Evolutionary conservation across 306 rosid species (phyloP), one percentile per base, ranked within the genome.

Genomic region (Cyclanthera cordifolia): DNA sequence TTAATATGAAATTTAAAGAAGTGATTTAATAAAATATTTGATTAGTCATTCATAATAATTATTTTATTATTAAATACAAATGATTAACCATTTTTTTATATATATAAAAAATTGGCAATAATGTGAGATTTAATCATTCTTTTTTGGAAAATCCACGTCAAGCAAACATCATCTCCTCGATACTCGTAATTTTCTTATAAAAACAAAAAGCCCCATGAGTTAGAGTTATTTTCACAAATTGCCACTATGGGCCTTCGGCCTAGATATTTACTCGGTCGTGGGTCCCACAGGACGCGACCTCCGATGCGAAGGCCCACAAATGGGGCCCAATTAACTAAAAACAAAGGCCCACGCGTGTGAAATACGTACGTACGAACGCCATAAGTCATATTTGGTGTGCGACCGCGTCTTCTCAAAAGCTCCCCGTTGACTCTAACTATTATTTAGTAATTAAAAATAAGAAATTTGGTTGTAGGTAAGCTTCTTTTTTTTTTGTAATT

Each of bases 141-240:
- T 2, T 64, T 41, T 41, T 43, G 34, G 52, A 64, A 64, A 7
- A 13, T 13, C 34, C 69, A 64, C 69, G 30, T 61, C 69, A 61
- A 9, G 30, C 69, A 19, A 61, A 61, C 50, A 48, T 39, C 49
- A 61, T 39, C 67, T 8, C 27, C 67, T 60, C 67, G 67, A 60
- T 16, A 3, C 48, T 17, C 67, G 67, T 34, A 30, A 27, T 19
- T 55, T 2, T 13, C 10, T 12, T 11, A 0, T 4, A 60, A 19
- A n/a, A n/a, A n/a, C n/a, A n/a, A n/a, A 17, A 34, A 17, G 2
- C 8, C 7, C 48, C 28, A 19, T 11, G 2, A 10, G 30, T 2
- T 17, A 0, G 16, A 11, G 12, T 41, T 64, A 64, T 41, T 64
- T 64, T 12, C 69, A 12, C 3, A 12, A 2, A 11, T 6, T 64